phyloP scores from a whole-genome alignment of 1,284 basidiomycete species.

The Afroboletus lepidellus region DNA sequence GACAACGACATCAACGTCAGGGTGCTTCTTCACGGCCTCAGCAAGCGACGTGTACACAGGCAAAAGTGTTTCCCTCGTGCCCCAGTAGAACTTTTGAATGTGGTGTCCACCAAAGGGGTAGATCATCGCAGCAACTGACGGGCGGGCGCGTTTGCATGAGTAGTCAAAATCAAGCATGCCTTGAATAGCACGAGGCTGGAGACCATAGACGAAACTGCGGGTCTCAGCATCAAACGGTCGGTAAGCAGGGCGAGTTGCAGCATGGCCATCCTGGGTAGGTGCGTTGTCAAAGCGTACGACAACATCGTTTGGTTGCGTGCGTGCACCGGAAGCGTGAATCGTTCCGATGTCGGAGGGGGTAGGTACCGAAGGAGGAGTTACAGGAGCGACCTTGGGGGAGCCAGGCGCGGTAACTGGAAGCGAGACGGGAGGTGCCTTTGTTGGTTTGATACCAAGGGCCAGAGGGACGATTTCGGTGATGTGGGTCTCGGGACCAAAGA shows the following conservation, averaged over 20 bases:
- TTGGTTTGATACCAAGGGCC: constrained; percentile 79
- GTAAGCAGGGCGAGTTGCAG: constrained; percentile 66
- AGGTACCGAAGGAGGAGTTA: constrained; percentile 30
- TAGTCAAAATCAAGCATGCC: constrained; percentile 99
- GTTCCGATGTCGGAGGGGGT: constrained; percentile 58
- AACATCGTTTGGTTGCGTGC: constrained; percentile 83
- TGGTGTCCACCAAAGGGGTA: constrained; percentile 99
- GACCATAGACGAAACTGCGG: constrained; percentile 95
- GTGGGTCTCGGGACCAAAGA: constrained; percentile 97
- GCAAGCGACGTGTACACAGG: constrained; percentile 94
- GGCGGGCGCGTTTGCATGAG: constrained; percentile 91
- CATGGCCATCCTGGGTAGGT: constrained; percentile 30
- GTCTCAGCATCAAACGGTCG: constrained; percentile 91
- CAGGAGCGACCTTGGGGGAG: constrained; percentile 37
- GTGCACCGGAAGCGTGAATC: constrained; percentile 79
- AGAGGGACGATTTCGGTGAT: constrained; percentile 99
- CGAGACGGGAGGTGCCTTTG: constrained; percentile 38
- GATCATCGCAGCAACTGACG: constrained; percentile 98
- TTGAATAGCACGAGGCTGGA: constrained; percentile 98
- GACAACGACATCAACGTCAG: constrained; percentile 96
- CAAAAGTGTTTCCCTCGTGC: constrained; percentile 96
- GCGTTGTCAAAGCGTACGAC: constrained; percentile 81
- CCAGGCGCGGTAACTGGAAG: constrained; percentile 41
- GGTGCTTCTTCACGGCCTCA: constrained; percentile 94
- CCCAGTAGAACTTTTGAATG: constrained; percentile 99